Evolutionary conservation across 164 flowering plant genomes (phyloP).

Genomic region (Nelumbo lutea): DNA sequence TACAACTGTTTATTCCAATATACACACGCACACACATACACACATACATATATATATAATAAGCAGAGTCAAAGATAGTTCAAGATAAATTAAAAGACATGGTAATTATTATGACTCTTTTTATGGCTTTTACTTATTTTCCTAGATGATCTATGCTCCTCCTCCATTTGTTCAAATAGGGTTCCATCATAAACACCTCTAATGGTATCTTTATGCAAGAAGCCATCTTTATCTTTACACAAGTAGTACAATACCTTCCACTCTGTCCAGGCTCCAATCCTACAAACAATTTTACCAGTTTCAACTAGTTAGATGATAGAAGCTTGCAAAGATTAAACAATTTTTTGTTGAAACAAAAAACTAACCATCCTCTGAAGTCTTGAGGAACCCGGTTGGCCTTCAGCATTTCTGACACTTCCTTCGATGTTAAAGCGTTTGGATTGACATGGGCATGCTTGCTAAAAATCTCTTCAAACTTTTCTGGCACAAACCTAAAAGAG

Average conservation of each 20-base stretch:
- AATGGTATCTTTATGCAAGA: constrained; percentile 54
- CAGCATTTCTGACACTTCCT: constrained; percentile 46
- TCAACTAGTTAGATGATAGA: background rate
- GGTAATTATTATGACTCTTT: too few relatives aligned
- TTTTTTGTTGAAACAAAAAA: background rate
- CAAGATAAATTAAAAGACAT: too few relatives aligned
- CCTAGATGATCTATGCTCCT: constrained; percentile 27
- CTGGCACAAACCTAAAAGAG: constrained; percentile 21
- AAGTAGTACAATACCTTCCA: constrained; percentile 52
- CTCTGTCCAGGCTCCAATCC: constrained; percentile 46
- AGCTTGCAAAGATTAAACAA: background rate
- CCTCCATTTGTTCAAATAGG: constrained; percentile 50
- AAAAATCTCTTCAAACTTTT: constrained; percentile 65
- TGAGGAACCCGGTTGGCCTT: constrained; percentile 55
- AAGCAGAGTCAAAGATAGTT: too few relatives aligned
- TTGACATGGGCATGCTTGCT: constrained; percentile 39
- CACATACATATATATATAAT: too few relatives aligned
- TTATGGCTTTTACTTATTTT: constrained; percentile 14
- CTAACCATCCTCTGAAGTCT: constrained; percentile 51
- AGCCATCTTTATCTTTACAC: constrained; percentile 61
- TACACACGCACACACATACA: too few relatives aligned
- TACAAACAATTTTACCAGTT: constrained; percentile 15
- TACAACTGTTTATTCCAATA: too few relatives aligned
- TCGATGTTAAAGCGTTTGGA: constrained; percentile 39
- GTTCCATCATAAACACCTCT: constrained; percentile 67